phyloP scores from a whole-genome alignment of 306 rosid genomes.

The Rosa multiflora region DNA sequence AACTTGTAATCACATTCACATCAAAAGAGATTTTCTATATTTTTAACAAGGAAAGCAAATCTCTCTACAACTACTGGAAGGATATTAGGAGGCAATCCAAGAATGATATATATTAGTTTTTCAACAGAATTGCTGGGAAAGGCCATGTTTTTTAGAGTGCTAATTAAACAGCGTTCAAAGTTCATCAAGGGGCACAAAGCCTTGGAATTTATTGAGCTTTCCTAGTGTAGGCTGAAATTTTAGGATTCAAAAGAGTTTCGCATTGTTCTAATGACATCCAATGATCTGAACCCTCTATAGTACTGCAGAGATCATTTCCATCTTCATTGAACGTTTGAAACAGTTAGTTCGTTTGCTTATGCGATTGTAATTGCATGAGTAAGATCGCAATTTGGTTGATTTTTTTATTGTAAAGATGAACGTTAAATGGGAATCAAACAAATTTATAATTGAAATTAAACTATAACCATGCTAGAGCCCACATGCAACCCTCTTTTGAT shows the following conservation, averaged over 20 bases:
- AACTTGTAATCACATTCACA: background rate
- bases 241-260: background rate
- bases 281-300: background rate
- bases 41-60: background rate
- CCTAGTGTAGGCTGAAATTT: background rate
- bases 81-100: background rate
- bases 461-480: background rate
- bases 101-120: background rate
- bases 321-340: background rate
- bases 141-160: background rate
- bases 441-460: background rate
- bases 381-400: background rate
- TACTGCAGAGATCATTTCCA: no score
- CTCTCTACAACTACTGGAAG: background rate
- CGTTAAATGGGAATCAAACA: background rate
- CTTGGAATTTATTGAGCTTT: background rate
- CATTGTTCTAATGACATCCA: background rate
- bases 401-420: background rate
- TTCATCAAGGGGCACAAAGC: background rate
- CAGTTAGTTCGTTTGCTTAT: background rate
- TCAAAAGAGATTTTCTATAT: background rate
- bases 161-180: background rate
- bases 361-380: background rate
- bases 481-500: background rate
- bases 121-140: background rate